phyloP scores from a whole-genome alignment of 768 basidiomycete genomes.

The Mrakia gelida region DNA sequence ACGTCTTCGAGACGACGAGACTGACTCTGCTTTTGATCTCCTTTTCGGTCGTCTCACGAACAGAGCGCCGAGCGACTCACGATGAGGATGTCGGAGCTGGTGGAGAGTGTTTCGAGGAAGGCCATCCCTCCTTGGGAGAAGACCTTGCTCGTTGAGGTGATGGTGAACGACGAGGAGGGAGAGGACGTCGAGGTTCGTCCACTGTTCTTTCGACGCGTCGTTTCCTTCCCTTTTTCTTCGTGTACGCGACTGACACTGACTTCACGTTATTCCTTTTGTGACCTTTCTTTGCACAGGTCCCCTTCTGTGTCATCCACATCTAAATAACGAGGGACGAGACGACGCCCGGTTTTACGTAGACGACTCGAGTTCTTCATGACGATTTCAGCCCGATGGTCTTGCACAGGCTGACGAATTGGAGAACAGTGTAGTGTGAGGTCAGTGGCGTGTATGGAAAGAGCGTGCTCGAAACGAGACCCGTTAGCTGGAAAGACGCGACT shows the following conservation, averaged over 20 bases:
- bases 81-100: conserved; percentile 85
- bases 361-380: no score
- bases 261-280: not conserved
- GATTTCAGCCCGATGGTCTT: no score
- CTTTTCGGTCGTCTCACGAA: not conserved
- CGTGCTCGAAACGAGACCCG: no score
- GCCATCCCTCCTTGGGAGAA: conserved; percentile 75
- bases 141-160: conserved; percentile 85
- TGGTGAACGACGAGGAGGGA: conserved; percentile 84
- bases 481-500: no score
- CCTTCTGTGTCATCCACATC: conserved; percentile 31
- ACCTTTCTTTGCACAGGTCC: conserved; percentile 7
- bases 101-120: conserved; percentile 93
- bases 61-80: conserved; percentile 60
- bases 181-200: conserved; percentile 48
- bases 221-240: not conserved
- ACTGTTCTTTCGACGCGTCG: not conserved
- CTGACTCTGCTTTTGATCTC: not conserved
- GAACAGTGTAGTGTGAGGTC: no score
- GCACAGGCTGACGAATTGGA: no score
- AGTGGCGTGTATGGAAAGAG: no score
- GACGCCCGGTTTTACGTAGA: no score
- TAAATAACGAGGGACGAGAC: not conserved
- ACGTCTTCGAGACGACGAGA: not conserved
- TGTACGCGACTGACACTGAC: not conserved